A percentile compares a stretch with the other conserved stretches of the same genome.
phyloP scores from a whole-genome alignment of 2,329 filamentous ascomycete species.

The Ustulina deusta region DNA sequence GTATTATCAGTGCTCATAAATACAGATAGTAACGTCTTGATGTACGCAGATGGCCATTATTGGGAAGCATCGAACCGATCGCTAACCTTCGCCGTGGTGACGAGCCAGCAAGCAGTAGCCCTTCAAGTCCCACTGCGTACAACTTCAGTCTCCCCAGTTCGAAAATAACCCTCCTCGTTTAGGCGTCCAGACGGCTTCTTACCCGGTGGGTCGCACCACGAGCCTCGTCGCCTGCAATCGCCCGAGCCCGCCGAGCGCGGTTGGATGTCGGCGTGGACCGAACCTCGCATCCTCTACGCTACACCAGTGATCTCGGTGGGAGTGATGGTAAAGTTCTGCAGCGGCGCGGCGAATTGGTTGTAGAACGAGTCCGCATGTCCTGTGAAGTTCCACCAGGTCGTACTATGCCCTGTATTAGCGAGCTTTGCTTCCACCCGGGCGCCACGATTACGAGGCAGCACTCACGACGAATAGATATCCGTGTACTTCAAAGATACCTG shows the following conservation, averaged over 20 bases:
- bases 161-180: slow-evolving; percentile 32
- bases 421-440: slow-evolving; percentile 15
- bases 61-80: slow-evolving; percentile 5
- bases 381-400: slow-evolving; percentile 52
- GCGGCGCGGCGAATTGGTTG: slow-evolving; percentile 45
- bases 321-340: slow-evolving; percentile 49
- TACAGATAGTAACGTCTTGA: neutral
- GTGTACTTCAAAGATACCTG: slow-evolving; percentile 50
- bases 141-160: slow-evolving; percentile 23
- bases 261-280: slow-evolving; percentile 20
- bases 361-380: slow-evolving; percentile 47
- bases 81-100: slow-evolving; percentile 9
- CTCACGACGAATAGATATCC: slow-evolving; percentile 46
- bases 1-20: slow-evolving; percentile 2
- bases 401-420: slow-evolving; percentile 40
- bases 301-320: slow-evolving; percentile 48
- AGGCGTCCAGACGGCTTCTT: slow-evolving; percentile 31
- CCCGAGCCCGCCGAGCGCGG: slow-evolving; percentile 22
- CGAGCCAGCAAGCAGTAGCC: slow-evolving; percentile 4
- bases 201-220: slow-evolving; percentile 30
- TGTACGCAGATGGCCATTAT: slow-evolving; percentile 2
- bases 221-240: slow-evolving; percentile 33
- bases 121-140: slow-evolving; percentile 8
- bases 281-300: slow-evolving; percentile 38
- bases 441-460: slow-evolving; percentile 29